phyloP scores from a whole-genome alignment of 371 early-diverging fungal species.

The Lichtheimia ornata region DNA sequence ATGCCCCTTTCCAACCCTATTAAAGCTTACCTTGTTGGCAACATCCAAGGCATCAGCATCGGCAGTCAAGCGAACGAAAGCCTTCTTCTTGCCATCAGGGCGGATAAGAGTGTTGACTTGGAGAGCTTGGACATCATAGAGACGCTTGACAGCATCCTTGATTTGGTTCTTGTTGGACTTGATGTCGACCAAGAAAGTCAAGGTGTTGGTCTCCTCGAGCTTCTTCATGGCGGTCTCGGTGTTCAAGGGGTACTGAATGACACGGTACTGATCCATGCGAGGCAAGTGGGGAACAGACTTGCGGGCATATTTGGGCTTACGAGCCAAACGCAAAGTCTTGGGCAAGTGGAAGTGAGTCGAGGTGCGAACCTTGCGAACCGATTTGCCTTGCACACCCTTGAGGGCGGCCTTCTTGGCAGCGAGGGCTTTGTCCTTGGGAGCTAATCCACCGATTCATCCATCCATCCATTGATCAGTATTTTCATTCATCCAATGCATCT shows the following conservation, averaged over 20 bases:
- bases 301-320: conserved; percentile 91
- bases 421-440: conserved; percentile 67
- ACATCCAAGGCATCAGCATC: conserved; percentile 59
- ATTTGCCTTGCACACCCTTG: conserved; percentile 85
- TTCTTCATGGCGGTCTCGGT: conserved; percentile 99
- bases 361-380: conserved; percentile 87
- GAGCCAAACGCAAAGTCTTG: conserved; percentile 89
- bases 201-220: conserved; percentile 99
- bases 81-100: conserved; percentile 98
- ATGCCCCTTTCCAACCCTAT: not conserved
- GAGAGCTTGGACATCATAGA: conserved; percentile 93
- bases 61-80: conserved; percentile 95
- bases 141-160: conserved; percentile 94
- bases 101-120: conserved; percentile 98
- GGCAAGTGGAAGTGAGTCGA: conserved; percentile 91
- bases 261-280: conserved; percentile 84
- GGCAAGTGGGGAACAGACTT: conserved; percentile 81
- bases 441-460: conserved; percentile 16
- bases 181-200: conserved; percentile 96
- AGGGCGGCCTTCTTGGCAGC: conserved; percentile 87
- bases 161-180: conserved; percentile 98
- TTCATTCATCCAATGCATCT: too few relatives aligned
- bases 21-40: conserved; percentile 23
- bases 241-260: conserved; percentile 93
- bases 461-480: conserved; percentile 8